Evolutionary conservation across 2,329 filamentous ascomycete species (phyloP).

Genomic region (Fusarium vanettenii): DNA sequence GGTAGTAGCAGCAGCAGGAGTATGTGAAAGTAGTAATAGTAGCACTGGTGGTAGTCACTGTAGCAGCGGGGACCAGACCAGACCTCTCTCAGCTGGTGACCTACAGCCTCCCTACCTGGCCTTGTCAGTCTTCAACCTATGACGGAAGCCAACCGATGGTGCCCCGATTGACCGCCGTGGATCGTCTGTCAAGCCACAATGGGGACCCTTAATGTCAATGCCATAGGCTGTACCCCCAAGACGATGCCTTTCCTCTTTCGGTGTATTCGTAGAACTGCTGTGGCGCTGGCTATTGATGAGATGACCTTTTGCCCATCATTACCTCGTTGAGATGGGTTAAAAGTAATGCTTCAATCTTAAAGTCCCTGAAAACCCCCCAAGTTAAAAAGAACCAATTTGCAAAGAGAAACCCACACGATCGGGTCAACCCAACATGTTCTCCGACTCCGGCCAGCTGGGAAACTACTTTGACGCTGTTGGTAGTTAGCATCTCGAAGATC

Average conservation of each 20-base stretch:
- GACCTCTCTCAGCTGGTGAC: not conserved
- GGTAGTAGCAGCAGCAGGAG: not conserved
- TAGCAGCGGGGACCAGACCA: not conserved
- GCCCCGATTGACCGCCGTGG: not conserved
- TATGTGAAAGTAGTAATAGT: not conserved
- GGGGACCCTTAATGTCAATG: not conserved
- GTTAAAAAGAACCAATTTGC: not conserved
- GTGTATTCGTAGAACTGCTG: not conserved
- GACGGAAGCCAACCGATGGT: not conserved
- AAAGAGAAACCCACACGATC: not conserved
- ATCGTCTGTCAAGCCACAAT: conserved; percentile 2
- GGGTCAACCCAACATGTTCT: not conserved
- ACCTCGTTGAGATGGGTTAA: not conserved
- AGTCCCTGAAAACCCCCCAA: not conserved
- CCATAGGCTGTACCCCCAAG: not conserved
- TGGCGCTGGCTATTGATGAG: not conserved
- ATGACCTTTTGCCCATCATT: not conserved
- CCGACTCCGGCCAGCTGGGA: not conserved
- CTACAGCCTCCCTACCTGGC: not conserved
- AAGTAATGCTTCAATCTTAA: not conserved
- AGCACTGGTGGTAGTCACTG: not conserved
- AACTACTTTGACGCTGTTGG: not conserved
- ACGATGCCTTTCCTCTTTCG: not conserved
- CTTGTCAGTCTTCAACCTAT: not conserved
- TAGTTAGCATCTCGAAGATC: not conserved